phyloP scores from a whole-genome alignment of 2,329 filamentous ascomycete species.

The Penicillium brasilianum region DNA sequence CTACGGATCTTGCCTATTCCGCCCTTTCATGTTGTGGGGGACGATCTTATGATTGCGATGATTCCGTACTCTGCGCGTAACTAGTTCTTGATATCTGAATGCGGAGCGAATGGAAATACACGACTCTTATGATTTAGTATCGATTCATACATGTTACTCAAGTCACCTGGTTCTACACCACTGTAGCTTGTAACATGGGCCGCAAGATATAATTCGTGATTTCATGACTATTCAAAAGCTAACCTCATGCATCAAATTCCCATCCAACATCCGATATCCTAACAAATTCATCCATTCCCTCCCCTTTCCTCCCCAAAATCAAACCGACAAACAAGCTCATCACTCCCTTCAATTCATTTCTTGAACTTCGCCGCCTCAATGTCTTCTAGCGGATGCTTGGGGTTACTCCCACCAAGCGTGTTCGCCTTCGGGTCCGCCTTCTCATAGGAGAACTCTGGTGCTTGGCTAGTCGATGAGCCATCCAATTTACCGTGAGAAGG shows the following conservation, averaged over 20 bases:
- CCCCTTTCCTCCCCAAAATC: not conserved
- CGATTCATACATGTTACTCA: not conserved
- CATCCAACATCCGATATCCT: no score
- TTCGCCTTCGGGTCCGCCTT: conserved; percentile 36
- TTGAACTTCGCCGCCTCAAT: conserved; percentile 44
- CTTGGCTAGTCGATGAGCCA: conserved; percentile 8
- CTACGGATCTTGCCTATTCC: not conserved
- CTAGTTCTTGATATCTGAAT: conserved; percentile 14
- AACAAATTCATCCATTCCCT: not conserved
- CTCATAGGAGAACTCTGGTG: conserved; percentile 22
- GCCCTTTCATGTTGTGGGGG: conserved; percentile 3
- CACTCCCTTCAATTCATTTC: not conserved
- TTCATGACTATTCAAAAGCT: not conserved
- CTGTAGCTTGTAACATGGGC: not conserved
- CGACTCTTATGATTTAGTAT: not conserved
- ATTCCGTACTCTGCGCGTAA: conserved; percentile 11
- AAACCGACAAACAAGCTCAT: not conserved
- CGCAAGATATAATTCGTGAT: not conserved
- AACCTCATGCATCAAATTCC: not conserved
- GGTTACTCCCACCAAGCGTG: conserved; percentile 46
- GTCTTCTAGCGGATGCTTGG: conserved; percentile 47
- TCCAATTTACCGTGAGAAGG: conserved; percentile 63
- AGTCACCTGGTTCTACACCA: not conserved
- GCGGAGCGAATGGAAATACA: conserved; percentile 17
- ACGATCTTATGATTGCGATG: conserved; percentile 25